Evolutionary conservation across 352 stramenopile species (phyloP).

Genomic region (Phytophthora tentaculata): DNA sequence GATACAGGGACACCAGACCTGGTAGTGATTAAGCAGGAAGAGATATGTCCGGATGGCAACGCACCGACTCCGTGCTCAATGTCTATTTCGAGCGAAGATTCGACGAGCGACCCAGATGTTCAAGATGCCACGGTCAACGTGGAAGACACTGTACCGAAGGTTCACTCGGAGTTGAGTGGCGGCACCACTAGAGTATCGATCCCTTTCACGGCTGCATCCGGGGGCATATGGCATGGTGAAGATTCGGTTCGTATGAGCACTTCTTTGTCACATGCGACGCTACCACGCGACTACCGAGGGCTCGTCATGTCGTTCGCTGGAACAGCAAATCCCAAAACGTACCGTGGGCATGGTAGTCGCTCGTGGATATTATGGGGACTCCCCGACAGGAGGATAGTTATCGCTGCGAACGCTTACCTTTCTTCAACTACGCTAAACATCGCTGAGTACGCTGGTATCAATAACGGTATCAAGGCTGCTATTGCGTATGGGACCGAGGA

Average conservation of each 20-base stretch:
- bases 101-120: too few species aligned
- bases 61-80: too few species aligned
- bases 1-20: too few species aligned
- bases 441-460: not conserved
- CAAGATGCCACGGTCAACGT: too few species aligned
- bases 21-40: too few species aligned
- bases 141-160: too few species aligned
- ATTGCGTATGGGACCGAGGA: not conserved
- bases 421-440: not conserved
- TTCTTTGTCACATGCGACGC: not conserved
- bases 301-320: not conserved
- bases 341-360: not conserved
- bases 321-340: not conserved
- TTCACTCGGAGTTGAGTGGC: too few species aligned
- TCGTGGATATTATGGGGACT: not conserved
- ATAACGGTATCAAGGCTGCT: not conserved
- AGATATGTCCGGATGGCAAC: too few species aligned
- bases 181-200: too few species aligned
- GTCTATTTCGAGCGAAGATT: too few species aligned
- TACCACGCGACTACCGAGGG: not conserved
- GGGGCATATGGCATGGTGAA: too few species aligned
- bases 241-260: not conserved
- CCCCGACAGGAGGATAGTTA: not conserved
- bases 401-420: not conserved
- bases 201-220: too few species aligned